A percentile compares a stretch with the other conserved stretches of the same genome.
Evolutionary conservation across 768 basidiomycete genomes (phyloP).

Genomic region (Boletus edulis): DNA sequence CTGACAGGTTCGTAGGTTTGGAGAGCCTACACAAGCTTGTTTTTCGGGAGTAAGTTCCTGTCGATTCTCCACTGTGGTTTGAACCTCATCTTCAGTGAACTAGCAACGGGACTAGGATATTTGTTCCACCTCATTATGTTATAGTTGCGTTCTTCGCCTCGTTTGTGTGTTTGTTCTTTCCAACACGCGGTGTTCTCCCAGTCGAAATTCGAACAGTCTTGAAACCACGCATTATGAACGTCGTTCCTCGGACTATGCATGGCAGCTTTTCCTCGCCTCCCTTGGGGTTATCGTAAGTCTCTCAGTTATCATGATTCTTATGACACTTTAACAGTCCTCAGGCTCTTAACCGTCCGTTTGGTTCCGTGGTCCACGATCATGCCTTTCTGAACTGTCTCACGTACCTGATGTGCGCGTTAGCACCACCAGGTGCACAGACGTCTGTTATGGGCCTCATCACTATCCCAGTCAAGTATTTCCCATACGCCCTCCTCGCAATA

Average conservation of each 20-base stretch:
- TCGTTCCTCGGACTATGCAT: constrained; percentile 74
- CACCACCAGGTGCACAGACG: constrained; percentile 63
- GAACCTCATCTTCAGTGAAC: background rate
- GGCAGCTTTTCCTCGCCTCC: constrained; percentile 61
- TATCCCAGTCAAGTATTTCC: constrained; percentile 68
- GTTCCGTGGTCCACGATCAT: constrained; percentile 53
- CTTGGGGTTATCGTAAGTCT: constrained; percentile 57
- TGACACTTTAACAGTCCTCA: constrained; percentile 15
- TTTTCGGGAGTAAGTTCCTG: constrained; percentile 54
- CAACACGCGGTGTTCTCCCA: constrained; percentile 26
- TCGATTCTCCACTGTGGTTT: background rate
- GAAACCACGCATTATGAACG: constrained; percentile 58
- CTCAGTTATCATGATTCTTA: background rate
- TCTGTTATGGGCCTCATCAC: constrained; percentile 79
- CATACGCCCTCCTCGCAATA: constrained; percentile 69
- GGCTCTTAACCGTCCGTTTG: constrained; percentile 61
- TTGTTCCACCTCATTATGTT: constrained; percentile 44
- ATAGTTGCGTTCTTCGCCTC: constrained; percentile 31
- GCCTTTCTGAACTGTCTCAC: constrained; percentile 65
- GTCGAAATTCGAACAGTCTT: constrained; percentile 62
- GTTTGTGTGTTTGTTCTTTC: background rate
- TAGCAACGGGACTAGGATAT: constrained; percentile 33
- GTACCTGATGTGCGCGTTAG: constrained; percentile 66
- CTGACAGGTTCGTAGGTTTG: constrained; percentile 51
- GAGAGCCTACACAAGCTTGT: constrained; percentile 72